Conservation (phyloP, 768 basidiomycete genomes). For the Phlegmacium glaucopus region DNA sequence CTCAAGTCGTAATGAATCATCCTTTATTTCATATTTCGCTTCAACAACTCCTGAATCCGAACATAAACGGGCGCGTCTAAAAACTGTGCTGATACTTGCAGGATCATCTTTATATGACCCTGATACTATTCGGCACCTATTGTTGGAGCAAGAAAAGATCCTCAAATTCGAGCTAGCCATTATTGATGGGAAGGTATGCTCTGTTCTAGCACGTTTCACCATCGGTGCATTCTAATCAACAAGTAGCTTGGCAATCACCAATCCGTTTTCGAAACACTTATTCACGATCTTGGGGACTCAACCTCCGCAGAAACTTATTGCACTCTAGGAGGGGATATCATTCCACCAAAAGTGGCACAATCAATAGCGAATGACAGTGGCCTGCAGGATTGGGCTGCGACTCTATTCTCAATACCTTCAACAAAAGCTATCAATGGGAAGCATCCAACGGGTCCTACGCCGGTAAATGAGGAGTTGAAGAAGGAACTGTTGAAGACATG, state of each 20-base stretch:
- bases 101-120: constrained; percentile 70
- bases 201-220: background rate
- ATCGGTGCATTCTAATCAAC: background rate
- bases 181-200: constrained; percentile 70
- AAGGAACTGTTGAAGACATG: constrained; percentile 55
- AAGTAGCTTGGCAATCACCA: constrained; percentile 47
- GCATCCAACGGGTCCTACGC: constrained; percentile 16
- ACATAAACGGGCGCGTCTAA: constrained; percentile 70
- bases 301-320: constrained; percentile 86
- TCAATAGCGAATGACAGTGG: constrained; percentile 44
- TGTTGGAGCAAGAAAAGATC: constrained; percentile 47
- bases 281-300: constrained; percentile 66
- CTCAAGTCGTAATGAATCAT: constrained; percentile 34
- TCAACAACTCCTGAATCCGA: constrained; percentile 81
- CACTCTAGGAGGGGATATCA: constrained; percentile 70
- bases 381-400: constrained; percentile 52
- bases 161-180: constrained; percentile 76
- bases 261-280: constrained; percentile 63
- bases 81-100: constrained; percentile 76
- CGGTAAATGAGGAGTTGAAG: constrained; percentile 47
- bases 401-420: constrained; percentile 34
- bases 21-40: constrained; percentile 74
- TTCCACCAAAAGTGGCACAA: constrained; percentile 57
- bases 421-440: constrained; percentile 25
- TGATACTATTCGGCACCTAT: constrained; percentile 35